Evolutionary conservation across 1,139 yeast species (phyloP).

Genomic region (Yamadazyma diospyri): DNA sequence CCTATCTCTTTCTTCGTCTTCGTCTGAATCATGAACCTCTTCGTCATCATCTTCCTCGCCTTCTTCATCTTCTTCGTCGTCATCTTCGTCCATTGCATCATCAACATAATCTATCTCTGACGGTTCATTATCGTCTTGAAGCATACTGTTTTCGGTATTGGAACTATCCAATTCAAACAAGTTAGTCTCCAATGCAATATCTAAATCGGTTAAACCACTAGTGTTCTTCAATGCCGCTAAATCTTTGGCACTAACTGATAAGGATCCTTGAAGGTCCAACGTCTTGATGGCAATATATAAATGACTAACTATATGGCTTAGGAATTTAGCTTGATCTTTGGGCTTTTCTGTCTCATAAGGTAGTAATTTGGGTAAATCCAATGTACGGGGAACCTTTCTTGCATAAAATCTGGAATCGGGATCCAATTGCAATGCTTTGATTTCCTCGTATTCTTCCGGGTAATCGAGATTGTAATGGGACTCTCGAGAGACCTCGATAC

Average conservation of each 20-base stretch:
- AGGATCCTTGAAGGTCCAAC: constrained; percentile 69
- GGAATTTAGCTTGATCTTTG: constrained; percentile 66
- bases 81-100: constrained; percentile 21
- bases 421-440: constrained; percentile 40
- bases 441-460: constrained; percentile 46
- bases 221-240: constrained; percentile 38
- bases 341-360: constrained; percentile 78
- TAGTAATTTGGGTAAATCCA: constrained; percentile 57
- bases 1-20: constrained; percentile 31
- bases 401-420: constrained; percentile 56
- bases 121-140: constrained; percentile 10
- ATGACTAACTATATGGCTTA: constrained; percentile 76
- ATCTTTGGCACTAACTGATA: constrained; percentile 66
- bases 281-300: constrained; percentile 76
- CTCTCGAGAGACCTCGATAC: constrained; percentile 38
- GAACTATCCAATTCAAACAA: constrained; percentile 30
- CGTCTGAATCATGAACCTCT: constrained; percentile 33
- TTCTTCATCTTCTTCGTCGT: constrained; percentile 20
- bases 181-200: constrained; percentile 54
- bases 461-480: constrained; percentile 55
- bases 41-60: constrained; percentile 20
- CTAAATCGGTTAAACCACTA: constrained; percentile 41
- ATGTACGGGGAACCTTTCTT: constrained; percentile 48
- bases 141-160: constrained; percentile 6
- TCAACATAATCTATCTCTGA: constrained; percentile 14